Conservation (phyloP, 176 grass and related monocot species). For the Oryza officinalis region DNA sequence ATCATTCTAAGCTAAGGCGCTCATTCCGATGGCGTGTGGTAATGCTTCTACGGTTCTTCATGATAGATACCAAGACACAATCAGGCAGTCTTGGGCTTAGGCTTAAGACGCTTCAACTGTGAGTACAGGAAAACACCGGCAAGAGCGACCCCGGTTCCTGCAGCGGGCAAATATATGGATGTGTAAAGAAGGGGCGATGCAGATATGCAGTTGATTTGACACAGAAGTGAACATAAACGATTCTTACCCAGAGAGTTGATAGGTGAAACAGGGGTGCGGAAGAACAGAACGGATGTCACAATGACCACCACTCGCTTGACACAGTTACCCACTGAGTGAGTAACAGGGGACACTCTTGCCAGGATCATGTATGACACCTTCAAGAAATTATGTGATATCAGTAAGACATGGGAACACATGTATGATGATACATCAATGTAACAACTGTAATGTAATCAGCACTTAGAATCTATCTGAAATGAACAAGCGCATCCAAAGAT, state of each 20-base stretch:
- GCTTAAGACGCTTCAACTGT: constrained; percentile 83
- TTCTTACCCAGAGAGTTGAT: constrained; percentile 80
- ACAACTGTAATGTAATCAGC: not conserved
- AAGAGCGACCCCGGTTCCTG: constrained; percentile 85
- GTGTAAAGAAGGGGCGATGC: not conserved
- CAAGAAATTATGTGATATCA: constrained; percentile 21
- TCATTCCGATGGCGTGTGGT: not conserved
- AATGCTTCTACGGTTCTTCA: not conserved
- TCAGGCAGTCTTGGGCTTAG: constrained; percentile 82
- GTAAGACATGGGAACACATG: not conserved
- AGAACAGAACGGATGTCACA: constrained; percentile 93
- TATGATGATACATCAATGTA: constrained; percentile 16
- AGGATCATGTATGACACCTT: constrained; percentile 99
- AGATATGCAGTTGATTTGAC: not conserved
- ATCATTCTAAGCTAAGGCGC: constrained; percentile 13
- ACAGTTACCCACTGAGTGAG: constrained; percentile 93
- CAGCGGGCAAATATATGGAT: not conserved
- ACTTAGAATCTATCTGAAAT: not conserved
- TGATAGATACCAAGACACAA: not conserved
- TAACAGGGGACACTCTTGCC: constrained; percentile 84
- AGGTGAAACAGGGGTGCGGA: constrained; percentile 87
- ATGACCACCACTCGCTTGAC: constrained; percentile 93
- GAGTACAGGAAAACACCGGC: constrained; percentile 96
- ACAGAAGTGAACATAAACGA: not conserved
- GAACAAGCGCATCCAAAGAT: not conserved